Conservation (phyloP, 495 filamentous ascomycete genomes). For the Jackrogersella minutella region DNA sequence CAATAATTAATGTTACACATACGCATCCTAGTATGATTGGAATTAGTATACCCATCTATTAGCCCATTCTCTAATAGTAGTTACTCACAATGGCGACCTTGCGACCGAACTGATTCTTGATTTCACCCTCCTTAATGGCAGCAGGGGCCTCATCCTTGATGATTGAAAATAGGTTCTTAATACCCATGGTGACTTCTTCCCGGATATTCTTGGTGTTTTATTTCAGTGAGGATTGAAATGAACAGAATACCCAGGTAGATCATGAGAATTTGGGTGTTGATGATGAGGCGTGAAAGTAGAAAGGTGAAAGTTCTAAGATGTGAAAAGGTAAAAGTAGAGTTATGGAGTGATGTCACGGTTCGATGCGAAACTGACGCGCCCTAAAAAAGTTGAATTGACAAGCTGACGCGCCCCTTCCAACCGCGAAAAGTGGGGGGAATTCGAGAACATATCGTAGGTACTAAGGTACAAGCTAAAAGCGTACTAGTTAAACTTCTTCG, state of each 20-base stretch:
- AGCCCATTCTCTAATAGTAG: not conserved
- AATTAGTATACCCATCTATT: constrained; percentile 19
- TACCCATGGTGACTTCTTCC: constrained; percentile 73
- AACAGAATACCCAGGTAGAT: too few relatives aligned
- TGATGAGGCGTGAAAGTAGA: not conserved
- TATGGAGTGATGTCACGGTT: constrained; percentile 46
- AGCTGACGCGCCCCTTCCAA: constrained; percentile 38
- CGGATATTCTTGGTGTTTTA: too few relatives aligned
- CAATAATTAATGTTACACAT: constrained; percentile 48
- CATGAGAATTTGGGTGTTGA: too few relatives aligned
- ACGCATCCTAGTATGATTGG: constrained; percentile 78
- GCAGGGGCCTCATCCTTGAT: constrained; percentile 92
- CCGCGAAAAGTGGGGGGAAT: constrained; percentile 21
- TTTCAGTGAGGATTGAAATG: too few relatives aligned
- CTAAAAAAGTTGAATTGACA: constrained; percentile 40
- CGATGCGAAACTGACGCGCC: constrained; percentile 39
- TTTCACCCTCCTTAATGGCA: constrained; percentile 94
- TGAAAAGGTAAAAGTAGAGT: not conserved
- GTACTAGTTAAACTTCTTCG: not conserved
- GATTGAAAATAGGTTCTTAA: constrained; percentile 86
- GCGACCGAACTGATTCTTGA: constrained; percentile 97
- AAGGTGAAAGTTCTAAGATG: not conserved
- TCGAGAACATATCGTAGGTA: not conserved
- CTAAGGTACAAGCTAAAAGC: not conserved
- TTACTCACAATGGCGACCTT: constrained; percentile 91